phyloP scores from a whole-genome alignment of 176 grass and related monocot genomes.

The Triticum dicoccoides region DNA sequence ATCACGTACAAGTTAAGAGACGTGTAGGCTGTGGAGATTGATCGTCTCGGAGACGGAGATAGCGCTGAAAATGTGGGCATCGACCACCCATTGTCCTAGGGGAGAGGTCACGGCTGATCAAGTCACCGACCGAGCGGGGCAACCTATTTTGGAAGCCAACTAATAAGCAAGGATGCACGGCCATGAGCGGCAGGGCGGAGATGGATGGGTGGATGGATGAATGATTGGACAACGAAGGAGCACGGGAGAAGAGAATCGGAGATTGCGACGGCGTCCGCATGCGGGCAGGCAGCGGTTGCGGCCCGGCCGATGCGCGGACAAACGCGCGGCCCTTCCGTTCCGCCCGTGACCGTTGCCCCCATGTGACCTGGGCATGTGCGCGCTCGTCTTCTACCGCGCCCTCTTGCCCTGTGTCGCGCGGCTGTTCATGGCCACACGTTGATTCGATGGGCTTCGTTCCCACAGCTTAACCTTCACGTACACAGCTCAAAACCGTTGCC shows the following conservation, averaged over 20 bases:
- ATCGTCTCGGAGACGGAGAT: too few species aligned
- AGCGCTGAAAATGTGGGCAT: neutral
- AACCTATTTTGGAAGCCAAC: neutral
- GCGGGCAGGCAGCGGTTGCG: constrained; percentile 34
- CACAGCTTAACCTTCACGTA: neutral
- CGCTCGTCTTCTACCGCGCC: neutral
- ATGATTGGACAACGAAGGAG: neutral
- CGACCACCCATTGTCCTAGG: neutral
- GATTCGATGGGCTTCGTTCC: neutral
- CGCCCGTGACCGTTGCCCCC: constrained; percentile 51
- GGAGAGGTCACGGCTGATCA: neutral
- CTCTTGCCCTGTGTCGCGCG: neutral
- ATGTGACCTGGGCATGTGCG: constrained; percentile 43
- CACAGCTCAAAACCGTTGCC: neutral
- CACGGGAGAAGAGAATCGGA: neutral
- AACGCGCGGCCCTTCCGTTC: constrained; percentile 9
- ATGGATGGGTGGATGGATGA: neutral
- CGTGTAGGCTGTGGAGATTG: too few species aligned
- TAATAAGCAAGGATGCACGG: neutral
- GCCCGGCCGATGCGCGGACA: constrained; percentile 35
- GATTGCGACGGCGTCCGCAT: neutral
- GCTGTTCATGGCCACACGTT: neutral
- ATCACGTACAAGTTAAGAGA: neutral
- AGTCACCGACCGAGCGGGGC: neutral
- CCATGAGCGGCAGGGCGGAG: neutral